Conservation (phyloP, 1,284 basidiomycete genomes). For the Neotropicomus parvogracilis region DNA sequence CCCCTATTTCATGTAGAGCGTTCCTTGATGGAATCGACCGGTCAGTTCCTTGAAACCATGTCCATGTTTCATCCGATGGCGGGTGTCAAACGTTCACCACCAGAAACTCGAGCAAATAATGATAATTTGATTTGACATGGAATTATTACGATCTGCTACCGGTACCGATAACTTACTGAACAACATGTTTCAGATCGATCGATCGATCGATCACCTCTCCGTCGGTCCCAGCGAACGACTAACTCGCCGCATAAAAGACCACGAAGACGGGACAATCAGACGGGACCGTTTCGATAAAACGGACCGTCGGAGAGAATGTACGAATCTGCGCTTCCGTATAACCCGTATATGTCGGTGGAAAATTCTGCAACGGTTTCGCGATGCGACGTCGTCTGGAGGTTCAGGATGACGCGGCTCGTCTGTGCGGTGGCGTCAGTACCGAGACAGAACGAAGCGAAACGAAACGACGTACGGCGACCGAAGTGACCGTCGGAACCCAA, state of each 20-base stretch:
- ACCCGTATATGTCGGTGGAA: slow-evolving; percentile 18
- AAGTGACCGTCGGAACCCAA: slow-evolving; percentile 21
- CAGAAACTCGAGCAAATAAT: no score
- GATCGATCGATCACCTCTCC: background rate
- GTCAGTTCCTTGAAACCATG: no score
- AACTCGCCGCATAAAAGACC: no score
- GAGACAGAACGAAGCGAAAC: background rate
- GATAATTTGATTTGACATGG: no score
- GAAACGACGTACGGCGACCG: slow-evolving; percentile 16
- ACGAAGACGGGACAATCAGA: no score
- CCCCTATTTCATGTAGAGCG: no score
- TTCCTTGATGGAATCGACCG: no score
- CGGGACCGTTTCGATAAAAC: background rate
- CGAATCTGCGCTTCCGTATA: slow-evolving; percentile 19
- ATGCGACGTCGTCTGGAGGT: slow-evolving; percentile 12
- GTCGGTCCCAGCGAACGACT: no score
- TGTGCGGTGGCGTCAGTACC: background rate
- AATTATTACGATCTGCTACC: no score
- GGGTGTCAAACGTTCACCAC: no score
- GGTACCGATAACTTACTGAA: no score
- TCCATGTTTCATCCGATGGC: no score
- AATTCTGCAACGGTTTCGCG: background rate
- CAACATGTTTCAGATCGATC: background rate
- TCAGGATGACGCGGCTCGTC: slow-evolving; percentile 25
- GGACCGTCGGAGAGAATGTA: slow-evolving; percentile 8